A percentile compares a stretch with the other conserved stretches of the same genome.
Conservation (phyloP, 2,329 filamentous ascomycete genomes). For the Fusarium liriodendri region DNA sequence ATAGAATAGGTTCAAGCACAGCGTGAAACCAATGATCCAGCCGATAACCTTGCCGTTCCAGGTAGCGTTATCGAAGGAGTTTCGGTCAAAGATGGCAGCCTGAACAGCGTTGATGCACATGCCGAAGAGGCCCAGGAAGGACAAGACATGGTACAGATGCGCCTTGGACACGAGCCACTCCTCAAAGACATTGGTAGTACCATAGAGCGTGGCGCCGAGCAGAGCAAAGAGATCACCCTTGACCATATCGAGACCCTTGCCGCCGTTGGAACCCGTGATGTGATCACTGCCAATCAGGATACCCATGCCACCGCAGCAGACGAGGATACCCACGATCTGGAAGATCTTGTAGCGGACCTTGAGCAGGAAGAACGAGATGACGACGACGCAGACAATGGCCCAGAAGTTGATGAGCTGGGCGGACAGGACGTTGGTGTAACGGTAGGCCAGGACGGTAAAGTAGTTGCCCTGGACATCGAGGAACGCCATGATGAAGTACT, state of each 20-base stretch:
- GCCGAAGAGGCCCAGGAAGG: constrained; percentile 89
- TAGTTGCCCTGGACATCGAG: constrained; percentile 98
- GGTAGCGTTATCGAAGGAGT: constrained; percentile 71
- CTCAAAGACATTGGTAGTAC: constrained; percentile 89
- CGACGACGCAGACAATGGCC: constrained; percentile 93
- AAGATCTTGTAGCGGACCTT: constrained; percentile 89
- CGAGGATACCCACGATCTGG: constrained; percentile 86
- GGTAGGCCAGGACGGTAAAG: constrained; percentile 95
- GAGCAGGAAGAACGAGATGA: constrained; percentile 84
- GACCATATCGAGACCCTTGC: constrained; percentile 75
- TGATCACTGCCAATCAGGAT: constrained; percentile 89
- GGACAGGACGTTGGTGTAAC: constrained; percentile 90
- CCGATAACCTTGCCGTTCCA: constrained; percentile 78
- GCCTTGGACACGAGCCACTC: constrained; percentile 91
- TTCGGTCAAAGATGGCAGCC: constrained; percentile 90
- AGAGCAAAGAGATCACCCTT: constrained; percentile 96
- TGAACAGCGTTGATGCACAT: constrained; percentile 92
- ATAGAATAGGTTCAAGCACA: constrained; percentile 88
- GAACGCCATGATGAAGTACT: constrained; percentile 92
- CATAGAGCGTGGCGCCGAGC: constrained; percentile 90
- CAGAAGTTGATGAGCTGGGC: constrained; percentile 98
- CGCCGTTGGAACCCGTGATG: constrained; percentile 79
- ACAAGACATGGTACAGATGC: constrained; percentile 92
- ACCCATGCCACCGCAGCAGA: constrained; percentile 92
- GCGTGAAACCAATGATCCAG: constrained; percentile 90